Percentiles rank a stretch among this genome's conserved stretches.
These are phyloP conservation scores for Fraxinus dipetala DNA, from an alignment of 305 asterid species.

Conservation along the genomic window DNA sequence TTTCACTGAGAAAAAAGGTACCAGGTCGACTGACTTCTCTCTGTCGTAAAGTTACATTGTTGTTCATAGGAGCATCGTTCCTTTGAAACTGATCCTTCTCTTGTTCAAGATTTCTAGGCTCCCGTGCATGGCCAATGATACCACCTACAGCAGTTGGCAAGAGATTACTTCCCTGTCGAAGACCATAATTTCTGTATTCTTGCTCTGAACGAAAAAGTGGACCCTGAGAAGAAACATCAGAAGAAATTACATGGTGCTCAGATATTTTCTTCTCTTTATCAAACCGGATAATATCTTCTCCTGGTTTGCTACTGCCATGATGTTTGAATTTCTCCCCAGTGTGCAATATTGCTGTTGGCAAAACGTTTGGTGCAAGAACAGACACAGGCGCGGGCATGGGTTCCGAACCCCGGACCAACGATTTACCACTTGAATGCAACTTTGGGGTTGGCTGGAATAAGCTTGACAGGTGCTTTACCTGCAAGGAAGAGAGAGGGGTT, in stretches of 20 bases:
- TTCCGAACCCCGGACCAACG: conserved; percentile 29
- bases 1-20: conserved; percentile 44
- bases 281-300: conserved; percentile 24
- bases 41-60: conserved; percentile 28
- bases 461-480: conserved; percentile 49
- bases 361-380: neutral
- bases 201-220: conserved; percentile 57
- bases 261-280: conserved; percentile 30
- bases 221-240: conserved; percentile 23
- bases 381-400: conserved; percentile 15
- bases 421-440: conserved; percentile 34
- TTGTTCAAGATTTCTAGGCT: conserved; percentile 35
- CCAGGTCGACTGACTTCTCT: conserved; percentile 33
- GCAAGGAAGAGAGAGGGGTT: conserved; percentile 24
- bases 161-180: conserved; percentile 42
- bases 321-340: conserved; percentile 30
- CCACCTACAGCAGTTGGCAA: conserved; percentile 32
- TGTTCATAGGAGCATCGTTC: conserved; percentile 24
- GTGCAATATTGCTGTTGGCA: conserved; percentile 21
- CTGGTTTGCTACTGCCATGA: conserved; percentile 25
- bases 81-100: conserved; percentile 39
- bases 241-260: conserved; percentile 25
- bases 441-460: conserved; percentile 53
- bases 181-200: conserved; percentile 71
- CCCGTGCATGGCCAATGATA: conserved; percentile 20